Evolutionary conservation across 2,329 filamentous ascomycete genomes (phyloP), one percentile per base, ranked within the genome.

Genomic region (Cladosporium phlei): DNA sequence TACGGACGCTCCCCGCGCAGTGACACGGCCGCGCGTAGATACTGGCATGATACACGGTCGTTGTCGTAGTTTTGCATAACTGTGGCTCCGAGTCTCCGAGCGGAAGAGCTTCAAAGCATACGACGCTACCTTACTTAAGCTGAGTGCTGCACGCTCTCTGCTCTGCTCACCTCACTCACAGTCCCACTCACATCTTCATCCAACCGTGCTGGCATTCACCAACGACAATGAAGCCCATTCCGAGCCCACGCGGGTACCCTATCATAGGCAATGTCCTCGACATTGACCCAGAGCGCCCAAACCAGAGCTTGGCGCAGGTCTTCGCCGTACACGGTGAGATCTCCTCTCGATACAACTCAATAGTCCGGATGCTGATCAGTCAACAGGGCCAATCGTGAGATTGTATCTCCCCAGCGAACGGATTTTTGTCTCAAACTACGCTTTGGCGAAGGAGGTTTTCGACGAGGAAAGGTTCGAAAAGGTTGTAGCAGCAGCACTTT

Each of bases 201-300:
- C n/a, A n/a, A n/a, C n/a, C n/a, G n/a, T n/a, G n/a, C n/a, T n/a
- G n/a, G n/a, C n/a, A n/a, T n/a, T 38, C 38, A 25, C 22, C 4
- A 14, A 32, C 19, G 14, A 43, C 28, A 28, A 43, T 28, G 17
- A 27, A 43, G 20, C 22, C 28, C 12, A 38, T 38, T 10, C 35
- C 35, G 12, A 27, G 20, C 12, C 21, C 35, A 12, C 35, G 22
- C 7, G 35, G 35, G 21, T 38, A 38, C 10, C 35, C 35, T 21
- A 11, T 38, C 7, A 22, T 38, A 38, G 83, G 84, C 19, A 84
- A 87, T 53, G 59, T 83, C 19, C 66, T 69, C 46, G 80, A 85
- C 51, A 74, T 88, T 49, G 77, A 84, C 50, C 63, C 72, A 0
- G 72, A 74, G n/a, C 70, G 75, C 19, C 77, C 81, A 0, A 59